A percentile compares a stretch with the other conserved stretches of the same genome.
Evolutionary conservation across 2,329 filamentous ascomycete genomes (phyloP).

Genomic region (Fusarium heterosporum): DNA sequence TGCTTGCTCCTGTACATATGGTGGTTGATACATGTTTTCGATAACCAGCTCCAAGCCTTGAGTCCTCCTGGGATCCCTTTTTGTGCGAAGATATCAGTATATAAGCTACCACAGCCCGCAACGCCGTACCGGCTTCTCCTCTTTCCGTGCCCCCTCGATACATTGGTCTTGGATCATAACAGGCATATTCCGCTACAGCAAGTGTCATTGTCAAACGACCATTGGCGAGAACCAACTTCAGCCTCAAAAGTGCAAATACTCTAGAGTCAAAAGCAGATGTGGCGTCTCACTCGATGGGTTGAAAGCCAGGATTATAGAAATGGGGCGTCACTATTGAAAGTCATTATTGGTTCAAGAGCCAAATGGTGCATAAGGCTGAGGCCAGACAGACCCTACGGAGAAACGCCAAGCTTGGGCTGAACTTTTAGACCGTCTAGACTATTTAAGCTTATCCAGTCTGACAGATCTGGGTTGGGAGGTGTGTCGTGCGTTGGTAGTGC

Average conservation of each 20-base stretch:
- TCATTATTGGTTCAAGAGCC: constrained; percentile 17
- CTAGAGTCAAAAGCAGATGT: constrained; percentile 14
- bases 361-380: constrained; percentile 26
- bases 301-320: neutral
- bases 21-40: constrained; percentile 27
- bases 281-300: constrained; percentile 12
- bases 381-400: constrained; percentile 2
- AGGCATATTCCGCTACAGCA: neutral
- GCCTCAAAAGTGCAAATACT: neutral
- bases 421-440: constrained; percentile 18
- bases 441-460: constrained; percentile 29
- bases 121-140: constrained; percentile 14
- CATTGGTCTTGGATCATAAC: neutral
- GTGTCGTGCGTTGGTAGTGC: neutral
- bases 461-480: neutral
- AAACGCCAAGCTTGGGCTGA: constrained; percentile 30
- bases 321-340: constrained; percentile 14
- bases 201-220: neutral
- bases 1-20: constrained; percentile 8
- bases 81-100: constrained; percentile 9
- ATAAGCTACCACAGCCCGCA: constrained; percentile 9
- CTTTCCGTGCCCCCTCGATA: constrained; percentile 9
- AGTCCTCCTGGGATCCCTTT: neutral
- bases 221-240: constrained; percentile 11
- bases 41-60: neutral